phyloP scores from a whole-genome alignment of 441 rosid genomes.

The Euphorbia corollata region DNA sequence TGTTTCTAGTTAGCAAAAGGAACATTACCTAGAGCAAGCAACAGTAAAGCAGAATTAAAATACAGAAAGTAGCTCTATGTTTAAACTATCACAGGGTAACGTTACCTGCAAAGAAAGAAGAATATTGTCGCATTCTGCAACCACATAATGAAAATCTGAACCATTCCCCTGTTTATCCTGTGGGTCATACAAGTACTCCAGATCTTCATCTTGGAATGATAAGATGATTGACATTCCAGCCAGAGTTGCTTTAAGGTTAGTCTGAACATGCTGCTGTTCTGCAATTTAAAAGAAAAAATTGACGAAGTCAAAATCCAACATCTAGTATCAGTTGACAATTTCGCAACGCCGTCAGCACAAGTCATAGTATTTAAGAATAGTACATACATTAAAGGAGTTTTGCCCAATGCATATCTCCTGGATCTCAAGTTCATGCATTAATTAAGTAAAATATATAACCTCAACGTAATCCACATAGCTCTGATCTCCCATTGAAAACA shows the following conservation, averaged over 20 bases:
- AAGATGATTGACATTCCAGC: constrained; percentile 63
- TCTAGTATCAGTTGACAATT: neutral
- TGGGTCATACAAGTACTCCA: constrained; percentile 21
- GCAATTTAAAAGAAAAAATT: constrained; percentile 22
- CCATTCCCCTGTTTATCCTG: constrained; percentile 30
- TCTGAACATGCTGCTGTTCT: constrained; percentile 83
- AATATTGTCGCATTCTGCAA: constrained; percentile 56
- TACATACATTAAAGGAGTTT: neutral
- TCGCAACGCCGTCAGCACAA: neutral
- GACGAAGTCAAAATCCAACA: constrained; percentile 11
- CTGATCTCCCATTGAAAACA: neutral
- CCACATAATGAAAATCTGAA: constrained; percentile 51
- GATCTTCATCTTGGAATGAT: constrained; percentile 61
- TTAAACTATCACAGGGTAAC: constrained; percentile 21
- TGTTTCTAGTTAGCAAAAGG: constrained; percentile 28
- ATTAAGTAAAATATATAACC: neutral
- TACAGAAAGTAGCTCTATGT: constrained; percentile 18
- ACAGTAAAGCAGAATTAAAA: constrained; percentile 15
- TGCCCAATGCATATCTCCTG: neutral
- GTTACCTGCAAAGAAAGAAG: constrained; percentile 69
- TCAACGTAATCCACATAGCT: neutral
- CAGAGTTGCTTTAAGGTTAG: constrained; percentile 56
- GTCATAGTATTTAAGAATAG: neutral
- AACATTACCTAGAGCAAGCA: constrained; percentile 14
- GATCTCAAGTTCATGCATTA: constrained; percentile 3